Evolutionary conservation across 2,329 filamentous ascomycete species (phyloP).

Genomic region (Cordyceps cicadae): DNA sequence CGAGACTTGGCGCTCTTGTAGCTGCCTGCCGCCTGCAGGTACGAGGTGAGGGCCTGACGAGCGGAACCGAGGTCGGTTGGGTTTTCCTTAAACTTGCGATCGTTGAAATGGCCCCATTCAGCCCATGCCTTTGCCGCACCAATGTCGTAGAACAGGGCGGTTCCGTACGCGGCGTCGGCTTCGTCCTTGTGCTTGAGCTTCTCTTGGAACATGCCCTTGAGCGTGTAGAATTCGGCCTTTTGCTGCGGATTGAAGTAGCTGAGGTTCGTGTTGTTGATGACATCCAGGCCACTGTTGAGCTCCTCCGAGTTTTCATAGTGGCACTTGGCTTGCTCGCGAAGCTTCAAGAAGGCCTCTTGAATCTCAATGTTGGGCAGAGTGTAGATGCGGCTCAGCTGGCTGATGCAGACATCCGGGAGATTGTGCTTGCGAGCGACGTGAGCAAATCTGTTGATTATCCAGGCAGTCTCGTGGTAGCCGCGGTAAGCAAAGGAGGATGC

Average conservation of each 20-base stretch:
- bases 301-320: slow-evolving; percentile 95
- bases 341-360: slow-evolving; percentile 94
- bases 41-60: slow-evolving; percentile 88
- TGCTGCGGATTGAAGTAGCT: slow-evolving; percentile 96
- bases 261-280: slow-evolving; percentile 99
- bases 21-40: slow-evolving; percentile 87
- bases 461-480: slow-evolving; percentile 96
- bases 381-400: slow-evolving; percentile 93
- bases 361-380: slow-evolving; percentile 99
- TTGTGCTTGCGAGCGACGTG: slow-evolving; percentile 97
- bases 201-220: slow-evolving; percentile 98
- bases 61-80: slow-evolving; percentile 74
- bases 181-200: slow-evolving; percentile 87
- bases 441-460: slow-evolving; percentile 99
- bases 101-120: slow-evolving; percentile 98
- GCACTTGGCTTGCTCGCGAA: slow-evolving; percentile 97
- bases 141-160: slow-evolving; percentile 91
- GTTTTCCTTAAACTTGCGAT: slow-evolving; percentile 90
- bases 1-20: slow-evolving; percentile 97
- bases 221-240: slow-evolving; percentile 97
- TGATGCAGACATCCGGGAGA: slow-evolving; percentile 94
- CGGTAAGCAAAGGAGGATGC: slow-evolving; percentile 87
- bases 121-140: slow-evolving; percentile 96
- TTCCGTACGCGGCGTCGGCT: slow-evolving; percentile 88
- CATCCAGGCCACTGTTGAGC: slow-evolving; percentile 84